These are phyloP conservation scores for Fraxinus anomala DNA, from an alignment of 257 asterid genomes.

Conservation along the genomic window DNA sequence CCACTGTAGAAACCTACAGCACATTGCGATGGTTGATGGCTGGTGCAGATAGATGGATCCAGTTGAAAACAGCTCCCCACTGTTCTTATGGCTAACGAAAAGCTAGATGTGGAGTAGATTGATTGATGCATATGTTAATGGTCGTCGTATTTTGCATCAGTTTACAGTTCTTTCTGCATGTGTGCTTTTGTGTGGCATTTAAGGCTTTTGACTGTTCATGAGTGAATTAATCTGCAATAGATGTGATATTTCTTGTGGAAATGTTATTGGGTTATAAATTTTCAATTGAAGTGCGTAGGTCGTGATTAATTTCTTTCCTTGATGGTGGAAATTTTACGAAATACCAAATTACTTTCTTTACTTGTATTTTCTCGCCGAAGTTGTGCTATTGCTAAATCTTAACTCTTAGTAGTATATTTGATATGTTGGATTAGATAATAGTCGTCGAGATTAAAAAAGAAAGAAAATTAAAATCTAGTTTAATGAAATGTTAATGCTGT, in stretches of 20 bases:
- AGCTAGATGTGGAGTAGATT: not conserved
- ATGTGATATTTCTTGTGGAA: not conserved
- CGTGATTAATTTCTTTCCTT: too few relatives aligned
- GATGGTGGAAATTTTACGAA: too few relatives aligned
- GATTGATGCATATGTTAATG: not conserved
- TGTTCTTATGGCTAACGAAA: not conserved
- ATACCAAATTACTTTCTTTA: too few relatives aligned
- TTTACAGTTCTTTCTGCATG: not conserved
- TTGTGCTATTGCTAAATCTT: slow-evolving; percentile 50
- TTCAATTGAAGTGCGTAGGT: not conserved
- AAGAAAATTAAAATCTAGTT: too few relatives aligned
- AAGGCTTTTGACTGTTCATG: not conserved
- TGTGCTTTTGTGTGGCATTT: not conserved
- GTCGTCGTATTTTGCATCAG: not conserved
- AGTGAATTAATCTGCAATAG: not conserved
- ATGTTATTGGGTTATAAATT: not conserved
- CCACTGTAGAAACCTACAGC: not conserved
- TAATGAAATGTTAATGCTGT: slow-evolving; percentile 53
- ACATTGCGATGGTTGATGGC: slow-evolving; percentile 7
- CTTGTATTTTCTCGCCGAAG: slow-evolving; percentile 19
- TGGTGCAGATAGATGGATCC: slow-evolving; percentile 8
- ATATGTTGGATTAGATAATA: too few relatives aligned
- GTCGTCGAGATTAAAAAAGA: too few relatives aligned
- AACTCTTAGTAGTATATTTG: too few relatives aligned
- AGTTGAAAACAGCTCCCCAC: slow-evolving; percentile 14